These are phyloP conservation scores for Suhomyces yuchorum DNA, from an alignment of 1,139 yeast genomes.

Conservation along the genomic window DNA sequence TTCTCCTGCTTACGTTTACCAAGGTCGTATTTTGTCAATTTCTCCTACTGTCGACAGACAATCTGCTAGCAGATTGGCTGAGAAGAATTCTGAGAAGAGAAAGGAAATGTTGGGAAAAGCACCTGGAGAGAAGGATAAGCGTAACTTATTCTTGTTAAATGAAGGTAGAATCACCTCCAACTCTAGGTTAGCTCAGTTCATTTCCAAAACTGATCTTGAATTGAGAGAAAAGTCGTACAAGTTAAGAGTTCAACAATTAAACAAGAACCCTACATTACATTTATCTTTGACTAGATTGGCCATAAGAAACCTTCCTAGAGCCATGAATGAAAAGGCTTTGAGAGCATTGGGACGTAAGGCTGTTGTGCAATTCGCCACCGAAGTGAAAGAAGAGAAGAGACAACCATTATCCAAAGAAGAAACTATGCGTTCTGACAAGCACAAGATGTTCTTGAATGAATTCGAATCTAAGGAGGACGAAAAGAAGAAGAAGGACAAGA, in stretches of 20 bases:
- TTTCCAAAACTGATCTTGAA: conserved; percentile 77
- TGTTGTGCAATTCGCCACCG: conserved; percentile 93
- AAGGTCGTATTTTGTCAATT: conserved; percentile 85
- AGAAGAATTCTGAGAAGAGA: conserved; percentile 72
- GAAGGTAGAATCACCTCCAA: conserved; percentile 90
- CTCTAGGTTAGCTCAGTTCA: conserved; percentile 72
- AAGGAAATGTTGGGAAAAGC: conserved; percentile 78
- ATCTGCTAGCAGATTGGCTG: conserved; percentile 77
- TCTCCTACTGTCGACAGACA: conserved; percentile 85
- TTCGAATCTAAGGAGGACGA: conserved; percentile 32
- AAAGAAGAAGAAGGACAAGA: conserved; percentile 63
- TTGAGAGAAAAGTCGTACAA: conserved; percentile 86
- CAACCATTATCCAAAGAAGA: conserved; percentile 92
- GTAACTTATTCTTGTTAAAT: conserved; percentile 81
- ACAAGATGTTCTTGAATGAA: conserved; percentile 49
- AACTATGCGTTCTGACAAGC: conserved; percentile 71
- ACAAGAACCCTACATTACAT: conserved; percentile 88
- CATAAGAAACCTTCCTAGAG: conserved; percentile 88
- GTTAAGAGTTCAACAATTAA: conserved; percentile 84
- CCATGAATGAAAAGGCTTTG: conserved; percentile 83
- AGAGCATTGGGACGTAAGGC: conserved; percentile 95
- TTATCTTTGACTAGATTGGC: conserved; percentile 92
- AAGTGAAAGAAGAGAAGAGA: conserved; percentile 72
- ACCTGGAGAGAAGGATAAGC: conserved; percentile 76
- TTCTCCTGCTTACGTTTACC: conserved; percentile 83